Conservation (phyloP, 371 early-diverging fungal species). For the Mortierella sp. region DNA sequence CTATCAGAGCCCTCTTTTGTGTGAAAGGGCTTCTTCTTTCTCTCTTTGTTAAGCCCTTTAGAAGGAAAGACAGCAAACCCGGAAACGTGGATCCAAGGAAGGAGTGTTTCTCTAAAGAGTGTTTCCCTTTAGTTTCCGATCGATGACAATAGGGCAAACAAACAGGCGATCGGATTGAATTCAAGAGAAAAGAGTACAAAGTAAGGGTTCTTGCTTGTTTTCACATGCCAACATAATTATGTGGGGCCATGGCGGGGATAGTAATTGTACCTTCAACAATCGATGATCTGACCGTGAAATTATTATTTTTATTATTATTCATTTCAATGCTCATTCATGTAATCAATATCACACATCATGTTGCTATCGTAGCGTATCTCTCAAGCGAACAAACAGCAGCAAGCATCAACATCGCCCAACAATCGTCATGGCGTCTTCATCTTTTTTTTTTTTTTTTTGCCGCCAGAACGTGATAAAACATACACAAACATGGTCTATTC, state of each 20-base stretch:
- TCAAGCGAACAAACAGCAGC: background rate
- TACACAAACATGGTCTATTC: conserved; percentile 6
- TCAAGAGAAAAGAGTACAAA: background rate
- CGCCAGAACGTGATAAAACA: conserved; percentile 8
- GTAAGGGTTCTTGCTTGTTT: background rate
- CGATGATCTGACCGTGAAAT: conserved; percentile 13
- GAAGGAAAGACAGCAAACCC: background rate
- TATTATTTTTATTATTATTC: background rate
- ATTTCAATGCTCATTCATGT: background rate
- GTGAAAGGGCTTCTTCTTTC: background rate
- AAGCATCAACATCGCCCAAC: background rate
- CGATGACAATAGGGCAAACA: background rate
- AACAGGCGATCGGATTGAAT: conserved; percentile 4
- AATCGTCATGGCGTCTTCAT: conserved; percentile 6
- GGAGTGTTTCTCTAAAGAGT: background rate
- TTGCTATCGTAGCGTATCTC: background rate
- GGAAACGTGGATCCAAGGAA: background rate
- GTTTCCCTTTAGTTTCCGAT: conserved; percentile 7
- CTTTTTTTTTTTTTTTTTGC: conserved; percentile 1
- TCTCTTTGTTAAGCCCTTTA: background rate
- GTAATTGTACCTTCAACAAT: background rate
- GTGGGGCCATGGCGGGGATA: background rate
- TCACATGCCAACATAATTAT: conserved; percentile 12
- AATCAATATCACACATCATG: background rate
- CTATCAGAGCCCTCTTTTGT: conserved; percentile 4